Evolutionary conservation across 176 grass and related monocot species (phyloP).

Genomic region (Carex parvula): DNA sequence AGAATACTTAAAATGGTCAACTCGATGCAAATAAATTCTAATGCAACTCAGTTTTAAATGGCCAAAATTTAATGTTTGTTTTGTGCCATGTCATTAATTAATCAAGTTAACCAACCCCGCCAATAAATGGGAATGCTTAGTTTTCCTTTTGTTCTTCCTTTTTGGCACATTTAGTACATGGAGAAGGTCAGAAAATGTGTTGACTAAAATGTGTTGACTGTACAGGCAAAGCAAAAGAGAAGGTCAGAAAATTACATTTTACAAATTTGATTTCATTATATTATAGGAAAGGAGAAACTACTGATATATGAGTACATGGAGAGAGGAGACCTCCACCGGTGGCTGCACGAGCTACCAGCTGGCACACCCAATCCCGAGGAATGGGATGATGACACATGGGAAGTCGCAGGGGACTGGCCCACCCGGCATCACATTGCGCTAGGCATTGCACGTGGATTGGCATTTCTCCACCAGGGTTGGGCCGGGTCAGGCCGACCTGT

Average conservation of each 20-base stretch:
- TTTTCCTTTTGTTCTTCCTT: not conserved
- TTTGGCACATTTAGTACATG: not conserved
- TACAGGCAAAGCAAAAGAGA: not conserved
- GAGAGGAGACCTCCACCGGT: conserved; percentile 73
- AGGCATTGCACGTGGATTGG: conserved; percentile 60
- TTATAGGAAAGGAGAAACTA: conserved; percentile 57
- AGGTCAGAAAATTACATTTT: not conserved
- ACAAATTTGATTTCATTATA: not conserved
- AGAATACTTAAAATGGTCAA: not conserved
- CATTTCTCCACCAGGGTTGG: conserved; percentile 96
- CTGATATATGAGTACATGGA: conserved; percentile 79
- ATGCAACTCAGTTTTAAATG: not conserved
- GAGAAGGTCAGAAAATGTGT: not conserved
- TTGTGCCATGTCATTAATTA: not conserved
- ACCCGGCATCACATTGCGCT: conserved; percentile 65
- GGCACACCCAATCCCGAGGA: conserved; percentile 56
- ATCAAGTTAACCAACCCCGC: not conserved
- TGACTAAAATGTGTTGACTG: not conserved
- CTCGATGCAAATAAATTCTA: not conserved
- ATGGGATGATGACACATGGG: conserved; percentile 37
- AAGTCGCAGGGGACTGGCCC: conserved; percentile 43
- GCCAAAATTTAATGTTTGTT: not conserved
- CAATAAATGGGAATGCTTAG: not conserved
- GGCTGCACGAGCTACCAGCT: conserved; percentile 71
- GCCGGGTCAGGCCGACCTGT: conserved; percentile 37